Base-by-base conservation (phyloP, 208 protist species). In the Acanthamoeba polyphaga region DNA sequence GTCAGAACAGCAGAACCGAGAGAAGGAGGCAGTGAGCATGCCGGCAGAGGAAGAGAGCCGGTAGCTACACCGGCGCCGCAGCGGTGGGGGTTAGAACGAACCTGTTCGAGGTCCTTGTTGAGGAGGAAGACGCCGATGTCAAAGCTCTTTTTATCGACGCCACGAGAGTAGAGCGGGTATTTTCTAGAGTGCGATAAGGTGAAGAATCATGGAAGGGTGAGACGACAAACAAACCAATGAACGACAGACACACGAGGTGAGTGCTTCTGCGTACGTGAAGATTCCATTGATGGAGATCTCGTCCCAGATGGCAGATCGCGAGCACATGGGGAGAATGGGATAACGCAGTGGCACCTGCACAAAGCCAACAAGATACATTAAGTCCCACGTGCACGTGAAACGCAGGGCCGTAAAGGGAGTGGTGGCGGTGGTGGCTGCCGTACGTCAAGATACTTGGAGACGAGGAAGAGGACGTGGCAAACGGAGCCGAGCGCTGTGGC, bases 391-490 rank as follows among this genome's bases (percentile, higher is more conserved):
- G n/a, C n/a, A n/a, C n/a, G n/a, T n/a, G n/a, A n/a, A n/a, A 29
- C 43, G 43, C 43, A 38, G 51, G 51, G 15, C 62, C 2, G 15
- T 80, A 22, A 24, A 51, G 92, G 12, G 38, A 95, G 3, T 10
- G 1, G 32, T 46, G 70, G 70, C 1, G 70, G 6, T 8, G 12
- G 29, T 32, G 38, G 24, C 66, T 38, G 55, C 38, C 76, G 34
- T 76, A 95, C 93, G 22, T 95, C 93, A 49, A 95, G 80, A 76
- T 95, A 95, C 15, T 90, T 87, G 93, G 93, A 95, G 7, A 24
- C 46, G 32, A 95, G 13, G 53, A 43, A 87, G 22, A 92, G 46
- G 38, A 87, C 78, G 32, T 95, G 93, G 27, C 78, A 87, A 27
- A 92, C 93, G 10, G 58, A 93, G 5, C 93, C 93, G 24, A 95